Evolutionary conservation across 208 protist species (phyloP).

Genomic region (Leishmania lainsoni): DNA sequence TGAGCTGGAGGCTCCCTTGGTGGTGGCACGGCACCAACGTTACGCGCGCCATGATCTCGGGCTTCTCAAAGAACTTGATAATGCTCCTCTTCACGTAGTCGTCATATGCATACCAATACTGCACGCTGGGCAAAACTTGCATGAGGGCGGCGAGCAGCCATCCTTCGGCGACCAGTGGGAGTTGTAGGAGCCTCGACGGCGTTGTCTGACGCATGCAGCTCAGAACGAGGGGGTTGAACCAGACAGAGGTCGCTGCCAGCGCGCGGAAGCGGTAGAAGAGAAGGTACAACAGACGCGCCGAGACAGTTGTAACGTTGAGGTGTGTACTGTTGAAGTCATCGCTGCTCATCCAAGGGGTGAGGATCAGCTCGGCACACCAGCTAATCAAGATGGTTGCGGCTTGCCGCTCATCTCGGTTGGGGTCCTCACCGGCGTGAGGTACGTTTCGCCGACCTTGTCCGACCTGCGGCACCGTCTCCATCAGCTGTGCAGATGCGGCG

Average conservation of each 20-base stretch:
- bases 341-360: background rate
- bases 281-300: constrained; percentile 15
- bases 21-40: background rate
- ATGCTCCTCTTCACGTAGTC: background rate
- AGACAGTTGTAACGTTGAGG: background rate
- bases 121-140: background rate
- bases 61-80: constrained; percentile 4
- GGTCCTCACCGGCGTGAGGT: background rate
- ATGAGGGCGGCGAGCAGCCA: constrained; percentile 11
- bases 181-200: background rate
- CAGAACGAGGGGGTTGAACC: constrained; percentile 2
- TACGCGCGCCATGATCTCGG: background rate
- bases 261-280: constrained; percentile 5
- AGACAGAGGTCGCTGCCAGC: constrained; percentile 1
- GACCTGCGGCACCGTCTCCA: background rate
- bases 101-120: background rate
- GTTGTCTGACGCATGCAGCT: background rate
- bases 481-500: background rate
- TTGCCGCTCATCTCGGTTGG: constrained; percentile 8
- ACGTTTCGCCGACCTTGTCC: background rate
- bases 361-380: constrained; percentile 28
- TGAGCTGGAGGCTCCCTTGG: background rate
- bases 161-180: constrained; percentile 6
- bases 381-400: constrained; percentile 29
- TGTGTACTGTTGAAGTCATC: background rate